phyloP scores from a whole-genome alignment of 495 filamentous ascomycete genomes.

The Neurospora sp. region DNA sequence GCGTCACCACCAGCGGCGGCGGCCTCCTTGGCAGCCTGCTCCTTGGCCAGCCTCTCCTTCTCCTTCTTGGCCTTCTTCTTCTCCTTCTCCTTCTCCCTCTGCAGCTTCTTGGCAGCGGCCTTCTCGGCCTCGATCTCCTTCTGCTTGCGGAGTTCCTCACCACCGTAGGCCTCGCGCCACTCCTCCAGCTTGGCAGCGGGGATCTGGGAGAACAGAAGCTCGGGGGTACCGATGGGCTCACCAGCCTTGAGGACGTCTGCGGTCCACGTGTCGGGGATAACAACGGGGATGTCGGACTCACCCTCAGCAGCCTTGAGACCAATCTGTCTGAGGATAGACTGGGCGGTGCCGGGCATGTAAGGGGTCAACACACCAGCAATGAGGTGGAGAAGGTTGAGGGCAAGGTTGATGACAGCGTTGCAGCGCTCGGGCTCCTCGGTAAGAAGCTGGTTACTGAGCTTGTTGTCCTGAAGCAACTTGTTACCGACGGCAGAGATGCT shows the following conservation, averaged over 20 bases:
- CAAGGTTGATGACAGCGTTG: constrained; percentile 68
- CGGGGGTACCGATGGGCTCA: constrained; percentile 73
- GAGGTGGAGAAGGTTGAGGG: constrained; percentile 73
- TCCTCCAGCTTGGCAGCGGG: constrained; percentile 53
- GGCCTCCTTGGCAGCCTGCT: constrained; percentile 17
- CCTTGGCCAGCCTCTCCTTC: constrained; percentile 18
- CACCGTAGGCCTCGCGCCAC: constrained; percentile 76
- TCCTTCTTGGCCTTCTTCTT: constrained; percentile 21
- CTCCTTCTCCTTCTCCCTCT: constrained; percentile 21
- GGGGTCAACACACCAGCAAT: constrained; percentile 66
- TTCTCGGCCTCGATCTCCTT: constrained; percentile 19
- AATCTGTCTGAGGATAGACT: constrained; percentile 65
- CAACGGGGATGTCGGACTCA: constrained; percentile 33
- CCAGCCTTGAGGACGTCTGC: constrained; percentile 51
- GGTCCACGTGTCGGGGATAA: constrained; percentile 66
- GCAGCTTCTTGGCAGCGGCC: constrained; percentile 15
- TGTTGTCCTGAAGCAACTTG: constrained; percentile 78
- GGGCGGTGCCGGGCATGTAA: constrained; percentile 75
- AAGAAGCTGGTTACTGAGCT: constrained; percentile 40
- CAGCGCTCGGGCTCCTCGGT: constrained; percentile 62
- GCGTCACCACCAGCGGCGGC: constrained; percentile 5
- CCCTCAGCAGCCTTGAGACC: constrained; percentile 24
- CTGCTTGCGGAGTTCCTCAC: constrained; percentile 44
- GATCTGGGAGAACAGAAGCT: constrained; percentile 64
- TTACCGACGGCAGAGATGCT: constrained; percentile 57